Conservation (phyloP, 352 stramenopile genomes). For the Globisporangium cederbergense region DNA sequence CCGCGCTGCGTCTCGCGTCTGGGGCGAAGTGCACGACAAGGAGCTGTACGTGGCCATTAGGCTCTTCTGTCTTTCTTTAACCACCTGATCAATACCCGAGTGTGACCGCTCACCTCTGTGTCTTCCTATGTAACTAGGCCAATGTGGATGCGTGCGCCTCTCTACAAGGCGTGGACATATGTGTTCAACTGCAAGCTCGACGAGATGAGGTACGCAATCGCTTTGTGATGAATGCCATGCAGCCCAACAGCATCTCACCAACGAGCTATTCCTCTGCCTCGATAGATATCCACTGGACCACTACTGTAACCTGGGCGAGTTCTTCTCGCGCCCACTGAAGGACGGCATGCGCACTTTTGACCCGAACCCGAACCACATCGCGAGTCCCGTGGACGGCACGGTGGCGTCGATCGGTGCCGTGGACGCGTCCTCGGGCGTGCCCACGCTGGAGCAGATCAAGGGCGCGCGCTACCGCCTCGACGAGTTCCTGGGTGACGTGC, state of each 20-base stretch:
- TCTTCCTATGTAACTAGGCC: conserved; percentile 29
- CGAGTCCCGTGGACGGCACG: conserved; percentile 61
- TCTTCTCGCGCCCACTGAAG: conserved; percentile 82
- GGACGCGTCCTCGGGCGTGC: conserved; percentile 39
- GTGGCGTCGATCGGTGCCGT: conserved; percentile 59
- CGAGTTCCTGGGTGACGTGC: conserved; percentile 68
- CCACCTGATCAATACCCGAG: background rate
- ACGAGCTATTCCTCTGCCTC: background rate
- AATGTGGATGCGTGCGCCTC: conserved; percentile 54
- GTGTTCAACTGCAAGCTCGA: conserved; percentile 82
- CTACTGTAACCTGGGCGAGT: conserved; percentile 80
- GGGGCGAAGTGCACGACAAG: conserved; percentile 76
- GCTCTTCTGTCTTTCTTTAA: background rate
- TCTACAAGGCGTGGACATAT: conserved; percentile 83
- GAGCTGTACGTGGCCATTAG: conserved; percentile 50
- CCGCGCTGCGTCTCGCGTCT: conserved; percentile 68
- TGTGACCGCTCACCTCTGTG: conserved; percentile 7
- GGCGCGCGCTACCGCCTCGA: conserved; percentile 77
- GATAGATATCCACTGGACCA: conserved; percentile 52
- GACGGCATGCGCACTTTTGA: conserved; percentile 55
- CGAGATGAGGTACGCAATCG: conserved; percentile 54
- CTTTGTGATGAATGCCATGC: background rate
- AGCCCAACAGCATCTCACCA: background rate
- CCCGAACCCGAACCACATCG: conserved; percentile 21
- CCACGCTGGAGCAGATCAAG: conserved; percentile 80